Percentiles rank a stretch among this genome's conserved stretches.
phyloP scores from a whole-genome alignment of 805 yeast genomes.

The Jamesozyma gamospora region DNA sequence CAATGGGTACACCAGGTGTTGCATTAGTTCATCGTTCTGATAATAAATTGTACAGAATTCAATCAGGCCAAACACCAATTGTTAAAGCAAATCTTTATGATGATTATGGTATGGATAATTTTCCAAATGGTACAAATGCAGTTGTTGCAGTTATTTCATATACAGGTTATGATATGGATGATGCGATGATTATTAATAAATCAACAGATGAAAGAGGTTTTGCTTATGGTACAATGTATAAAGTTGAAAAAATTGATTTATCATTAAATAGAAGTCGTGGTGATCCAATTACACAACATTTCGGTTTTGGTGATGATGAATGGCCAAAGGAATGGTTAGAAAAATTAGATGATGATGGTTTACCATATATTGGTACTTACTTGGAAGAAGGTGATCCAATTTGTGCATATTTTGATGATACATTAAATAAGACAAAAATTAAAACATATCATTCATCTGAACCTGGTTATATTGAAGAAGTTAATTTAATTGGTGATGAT shows the following conservation, averaged over 20 bases:
- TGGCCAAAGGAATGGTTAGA: slow-evolving; percentile 91
- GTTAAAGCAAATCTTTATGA: slow-evolving; percentile 90
- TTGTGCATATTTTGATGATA: slow-evolving; percentile 85
- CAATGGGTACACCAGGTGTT: slow-evolving; percentile 99
- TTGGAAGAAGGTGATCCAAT: slow-evolving; percentile 96
- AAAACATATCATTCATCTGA: slow-evolving; percentile 91
- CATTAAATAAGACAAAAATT: slow-evolving; percentile 79
- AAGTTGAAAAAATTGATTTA: slow-evolving; percentile 85
- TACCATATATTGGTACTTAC: slow-evolving; percentile 79
- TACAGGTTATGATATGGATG: slow-evolving; percentile 99
- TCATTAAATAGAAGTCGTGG: slow-evolving; percentile 71
- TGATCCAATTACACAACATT: slow-evolving; percentile 88
- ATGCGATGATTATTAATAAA: slow-evolving; percentile 96
- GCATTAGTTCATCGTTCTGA: slow-evolving; percentile 87
- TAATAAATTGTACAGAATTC: slow-evolving; percentile 85
- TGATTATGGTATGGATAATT: slow-evolving; percentile 94
- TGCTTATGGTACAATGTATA: slow-evolving; percentile 93
- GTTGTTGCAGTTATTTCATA: slow-evolving; percentile 98
- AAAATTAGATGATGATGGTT: slow-evolving; percentile 82
- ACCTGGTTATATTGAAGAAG: slow-evolving; percentile 92
- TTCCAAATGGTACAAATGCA: slow-evolving; percentile 97
- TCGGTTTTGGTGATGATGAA: slow-evolving; percentile 87
- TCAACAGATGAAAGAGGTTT: slow-evolving; percentile 97
- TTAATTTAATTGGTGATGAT: slow-evolving; percentile 83
- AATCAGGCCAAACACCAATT: slow-evolving; percentile 94